Conservation (phyloP, 2,329 filamentous ascomycete genomes). For the Colletotrichum tabaci region DNA sequence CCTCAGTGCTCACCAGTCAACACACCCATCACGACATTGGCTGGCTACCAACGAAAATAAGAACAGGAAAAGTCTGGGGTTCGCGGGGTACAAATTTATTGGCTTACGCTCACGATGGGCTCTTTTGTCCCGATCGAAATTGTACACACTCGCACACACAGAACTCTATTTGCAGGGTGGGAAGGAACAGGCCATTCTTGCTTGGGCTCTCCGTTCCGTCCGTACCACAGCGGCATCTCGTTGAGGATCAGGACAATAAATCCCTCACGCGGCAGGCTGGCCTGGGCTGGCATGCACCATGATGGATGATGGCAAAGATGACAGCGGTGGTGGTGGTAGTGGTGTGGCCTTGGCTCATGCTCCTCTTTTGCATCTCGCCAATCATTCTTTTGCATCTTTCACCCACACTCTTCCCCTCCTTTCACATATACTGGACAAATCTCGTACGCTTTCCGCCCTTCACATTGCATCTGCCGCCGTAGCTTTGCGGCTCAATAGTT, state of each 20-base stretch:
- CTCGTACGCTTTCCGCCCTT: not conserved
- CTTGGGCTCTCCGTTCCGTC: not conserved
- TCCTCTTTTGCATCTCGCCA: conserved; percentile 2
- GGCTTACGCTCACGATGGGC: conserved; percentile 21
- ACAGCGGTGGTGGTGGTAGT: not conserved
- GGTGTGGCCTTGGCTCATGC: not conserved
- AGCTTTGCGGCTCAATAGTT: conserved; percentile 33
- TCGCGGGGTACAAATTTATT: conserved; percentile 24
- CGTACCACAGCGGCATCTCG: conserved; percentile 17
- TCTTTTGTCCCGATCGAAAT: conserved; percentile 34
- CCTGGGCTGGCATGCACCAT: conserved; percentile 20
- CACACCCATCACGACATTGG: conserved; percentile 1
- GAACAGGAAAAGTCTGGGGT: conserved; percentile 25
- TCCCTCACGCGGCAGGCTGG: conserved; percentile 22
- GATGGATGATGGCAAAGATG: conserved; percentile 26
- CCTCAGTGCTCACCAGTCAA: not conserved
- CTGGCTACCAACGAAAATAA: not conserved
- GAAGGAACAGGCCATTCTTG: conserved; percentile 17
- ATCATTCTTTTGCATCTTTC: not conserved
- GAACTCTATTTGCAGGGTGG: conserved; percentile 18
- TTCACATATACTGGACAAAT: conserved; percentile 12
- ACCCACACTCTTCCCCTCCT: not conserved
- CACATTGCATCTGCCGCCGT: conserved; percentile 15
- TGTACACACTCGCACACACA: conserved; percentile 20
- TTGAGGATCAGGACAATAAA: conserved; percentile 19